These are phyloP conservation scores for Solanum neorickii DNA, from an alignment of 257 asterid species.

Conservation along the genomic window DNA sequence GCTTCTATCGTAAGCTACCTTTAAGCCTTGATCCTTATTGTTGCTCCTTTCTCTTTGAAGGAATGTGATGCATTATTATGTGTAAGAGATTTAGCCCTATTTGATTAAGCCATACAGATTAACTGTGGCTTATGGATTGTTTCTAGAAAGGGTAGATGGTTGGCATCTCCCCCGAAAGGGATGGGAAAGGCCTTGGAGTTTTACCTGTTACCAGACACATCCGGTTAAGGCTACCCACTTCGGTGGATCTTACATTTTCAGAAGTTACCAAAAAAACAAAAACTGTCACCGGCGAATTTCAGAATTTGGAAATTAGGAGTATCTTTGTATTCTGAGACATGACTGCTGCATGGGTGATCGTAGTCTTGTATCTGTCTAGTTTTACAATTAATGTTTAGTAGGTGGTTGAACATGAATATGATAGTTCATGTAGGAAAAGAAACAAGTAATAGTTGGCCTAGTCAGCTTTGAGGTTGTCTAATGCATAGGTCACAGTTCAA, in stretches of 20 bases:
- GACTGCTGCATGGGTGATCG: background rate
- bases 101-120: background rate
- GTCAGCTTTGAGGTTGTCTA: background rate
- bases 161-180: background rate
- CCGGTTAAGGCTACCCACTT: background rate
- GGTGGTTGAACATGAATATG: background rate
- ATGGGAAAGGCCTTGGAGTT: background rate
- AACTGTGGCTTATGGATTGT: background rate
- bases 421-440: background rate
- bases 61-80: background rate
- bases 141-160: background rate
- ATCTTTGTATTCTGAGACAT: background rate
- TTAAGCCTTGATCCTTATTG: conserved; percentile 1
- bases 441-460: background rate
- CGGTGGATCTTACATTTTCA: background rate
- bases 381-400: background rate
- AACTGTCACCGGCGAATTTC: background rate
- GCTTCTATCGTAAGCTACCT: conserved; percentile 81
- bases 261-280: background rate
- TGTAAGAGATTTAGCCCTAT: background rate
- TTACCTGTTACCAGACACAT: background rate
- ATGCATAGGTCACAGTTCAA: background rate
- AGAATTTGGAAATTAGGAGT: background rate
- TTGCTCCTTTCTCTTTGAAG: background rate
- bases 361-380: background rate